phyloP scores from a whole-genome alignment of 768 basidiomycete genomes.

The Calocybe indica region DNA sequence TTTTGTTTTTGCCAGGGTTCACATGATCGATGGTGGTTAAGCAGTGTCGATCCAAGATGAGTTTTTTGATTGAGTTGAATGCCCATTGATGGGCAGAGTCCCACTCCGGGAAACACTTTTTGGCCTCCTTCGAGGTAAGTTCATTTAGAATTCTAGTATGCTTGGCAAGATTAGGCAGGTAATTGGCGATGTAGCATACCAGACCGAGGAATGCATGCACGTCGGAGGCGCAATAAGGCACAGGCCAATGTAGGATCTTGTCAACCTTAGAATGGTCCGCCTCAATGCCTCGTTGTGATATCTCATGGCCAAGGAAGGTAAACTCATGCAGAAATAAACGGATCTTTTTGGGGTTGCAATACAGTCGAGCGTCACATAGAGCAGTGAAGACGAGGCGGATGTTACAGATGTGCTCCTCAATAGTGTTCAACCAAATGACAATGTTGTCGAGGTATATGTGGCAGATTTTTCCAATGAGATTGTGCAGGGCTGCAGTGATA shows the following conservation, averaged over 20 bases:
- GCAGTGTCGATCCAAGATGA: slow-evolving; percentile 15
- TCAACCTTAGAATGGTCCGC: slow-evolving; percentile 3
- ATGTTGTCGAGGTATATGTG: no score
- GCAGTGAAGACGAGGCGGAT: no score
- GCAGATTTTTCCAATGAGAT: no score
- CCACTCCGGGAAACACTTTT: slow-evolving; percentile 8
- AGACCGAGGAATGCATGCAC: slow-evolving; percentile 5
- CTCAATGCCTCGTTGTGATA: neutral
- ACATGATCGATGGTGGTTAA: slow-evolving; percentile 14
- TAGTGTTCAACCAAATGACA: no score
- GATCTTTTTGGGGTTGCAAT: no score
- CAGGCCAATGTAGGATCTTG: slow-evolving; percentile 19
- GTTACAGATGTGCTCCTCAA: no score
- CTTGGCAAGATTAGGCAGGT: slow-evolving; percentile 14
- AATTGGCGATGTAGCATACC: slow-evolving; percentile 13
- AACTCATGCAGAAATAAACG: no score
- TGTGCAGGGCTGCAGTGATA: no score
- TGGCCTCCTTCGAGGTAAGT: no score
- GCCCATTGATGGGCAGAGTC: slow-evolving; percentile 6
- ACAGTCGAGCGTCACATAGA: no score
- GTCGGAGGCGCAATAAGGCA: slow-evolving; percentile 8
- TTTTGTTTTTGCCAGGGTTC: slow-evolving; percentile 19
- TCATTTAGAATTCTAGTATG: slow-evolving; percentile 15
- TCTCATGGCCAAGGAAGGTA: slow-evolving; percentile 12
- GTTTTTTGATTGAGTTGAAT: slow-evolving; percentile 11